A percentile compares a stretch with the other conserved stretches of the same genome.
Evolutionary conservation across 2,329 filamentous ascomycete genomes (phyloP).

Genomic region (Fusarium sp.): DNA sequence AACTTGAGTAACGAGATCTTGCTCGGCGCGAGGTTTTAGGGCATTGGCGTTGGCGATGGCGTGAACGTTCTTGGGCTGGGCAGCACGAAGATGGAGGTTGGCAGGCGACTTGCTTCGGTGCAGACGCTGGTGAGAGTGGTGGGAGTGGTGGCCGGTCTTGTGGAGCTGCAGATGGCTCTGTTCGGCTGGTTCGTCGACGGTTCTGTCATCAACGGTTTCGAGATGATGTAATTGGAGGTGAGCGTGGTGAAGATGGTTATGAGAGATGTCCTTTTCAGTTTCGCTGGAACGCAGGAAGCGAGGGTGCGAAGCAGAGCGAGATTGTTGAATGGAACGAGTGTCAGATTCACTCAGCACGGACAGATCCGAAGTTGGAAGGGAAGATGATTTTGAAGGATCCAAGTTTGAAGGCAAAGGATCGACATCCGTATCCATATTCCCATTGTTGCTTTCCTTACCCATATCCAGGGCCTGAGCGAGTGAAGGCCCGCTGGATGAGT

Average conservation of each 20-base stretch:
- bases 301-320: constrained; percentile 29
- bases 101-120: constrained; percentile 29
- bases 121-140: constrained; percentile 38
- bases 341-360: constrained; percentile 35
- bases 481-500: constrained; percentile 52
- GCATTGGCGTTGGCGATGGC: constrained; percentile 34
- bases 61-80: constrained; percentile 30
- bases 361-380: constrained; percentile 36
- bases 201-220: constrained; percentile 26
- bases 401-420: constrained; percentile 40
- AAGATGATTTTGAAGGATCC: constrained; percentile 34
- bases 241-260: constrained; percentile 28
- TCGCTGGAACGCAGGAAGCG: constrained; percentile 35
- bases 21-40: constrained; percentile 32
- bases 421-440: constrained; percentile 38
- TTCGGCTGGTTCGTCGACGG: constrained; percentile 23
- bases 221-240: constrained; percentile 34
- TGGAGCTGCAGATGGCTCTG: constrained; percentile 27
- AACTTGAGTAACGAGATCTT: constrained; percentile 57
- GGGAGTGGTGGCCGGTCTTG: constrained; percentile 43
- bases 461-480: constrained; percentile 52
- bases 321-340: constrained; percentile 29
- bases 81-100: constrained; percentile 37
- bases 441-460: constrained; percentile 27
- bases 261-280: constrained; percentile 9